phyloP scores from a whole-genome alignment of 768 basidiomycete genomes.

The Suillus paluster region DNA sequence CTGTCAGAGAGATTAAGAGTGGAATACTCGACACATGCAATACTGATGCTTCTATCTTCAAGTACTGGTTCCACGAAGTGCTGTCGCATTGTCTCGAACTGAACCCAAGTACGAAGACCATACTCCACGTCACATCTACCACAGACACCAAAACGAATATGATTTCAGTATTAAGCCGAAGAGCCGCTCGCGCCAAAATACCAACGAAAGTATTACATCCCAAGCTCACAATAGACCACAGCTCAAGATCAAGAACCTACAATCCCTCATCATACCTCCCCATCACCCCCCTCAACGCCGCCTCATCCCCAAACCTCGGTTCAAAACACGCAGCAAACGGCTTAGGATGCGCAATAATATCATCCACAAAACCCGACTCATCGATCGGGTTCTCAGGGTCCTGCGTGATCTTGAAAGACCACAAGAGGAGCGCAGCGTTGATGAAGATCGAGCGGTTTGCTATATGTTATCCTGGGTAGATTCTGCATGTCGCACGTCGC shows the following conservation, averaged over 20 bases:
- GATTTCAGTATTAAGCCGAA: no score
- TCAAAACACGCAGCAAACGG: constrained; percentile 64
- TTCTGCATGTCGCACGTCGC: constrained; percentile 33
- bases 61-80: no score
- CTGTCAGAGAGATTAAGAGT: no score
- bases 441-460: constrained; percentile 65
- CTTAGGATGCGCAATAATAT: constrained; percentile 64
- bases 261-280: constrained; percentile 24
- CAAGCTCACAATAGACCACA: not conserved
- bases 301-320: constrained; percentile 42
- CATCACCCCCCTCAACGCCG: constrained; percentile 31
- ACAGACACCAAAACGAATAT: no score
- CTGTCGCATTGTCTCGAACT: no score
- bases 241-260: constrained; percentile 11
- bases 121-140: no score
- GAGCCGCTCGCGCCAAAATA: not conserved
- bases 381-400: constrained; percentile 63
- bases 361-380: constrained; percentile 62
- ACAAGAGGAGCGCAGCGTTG: constrained; percentile 64
- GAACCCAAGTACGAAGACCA: no score
- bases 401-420: constrained; percentile 63
- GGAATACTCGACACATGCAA: no score
- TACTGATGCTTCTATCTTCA: no score
- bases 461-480: constrained; percentile 70
- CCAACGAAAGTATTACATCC: not conserved